Base-by-base conservation (phyloP, 805 yeast genomes). In the Wickerhamiella brachini region DNA sequence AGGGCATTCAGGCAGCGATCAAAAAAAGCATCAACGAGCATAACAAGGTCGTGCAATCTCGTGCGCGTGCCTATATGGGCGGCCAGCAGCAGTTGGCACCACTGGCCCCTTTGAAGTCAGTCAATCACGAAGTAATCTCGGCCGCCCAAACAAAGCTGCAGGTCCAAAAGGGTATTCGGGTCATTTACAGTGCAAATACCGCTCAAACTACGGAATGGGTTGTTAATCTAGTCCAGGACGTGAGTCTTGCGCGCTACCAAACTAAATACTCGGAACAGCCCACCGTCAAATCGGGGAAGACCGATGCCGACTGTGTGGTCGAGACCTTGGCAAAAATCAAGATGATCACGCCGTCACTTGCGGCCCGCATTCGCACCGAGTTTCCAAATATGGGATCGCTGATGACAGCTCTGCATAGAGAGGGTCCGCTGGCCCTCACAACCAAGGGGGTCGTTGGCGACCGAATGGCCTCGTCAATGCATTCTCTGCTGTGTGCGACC, bases 191-290 rank as follows among this genome's bases (percentile, higher is more conserved):
- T 8, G 10, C 42, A 3, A n/a, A 34, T 9, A 26, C 38, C 15
- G 21, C 23, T 13, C 44, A 38, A 38, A 29, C 48, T n/a, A 34
- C 24, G 20, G 51, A 49, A 23, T 49, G 51, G 51, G 24, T 49
- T 7, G 37, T 22, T 13, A 44, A 49, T 22, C 26, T 49, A 22
- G 48, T 42, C n/a, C 39, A 43, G 24, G 51, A 49, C 20, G 15
- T 45, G 6, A 26, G 48, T 8, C 45, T 44, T 2, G 39, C 48
- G 13, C 31, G 51, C 17, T 49, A 49, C 38, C 31, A 23, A 37
- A 18, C 48, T 15, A 26, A 31, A 26, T 49, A 49, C 38, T 15
- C 29, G 13, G 44, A 42, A 12, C 23, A 29, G 17, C 34, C 44
- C 4, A 23, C 38, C 8, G 34, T 38, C 15, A 44, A 42, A 44